These are phyloP conservation scores for Didymella lethalis DNA, from an alignment of 2,329 filamentous ascomycete species.

Conservation along the genomic window DNA sequence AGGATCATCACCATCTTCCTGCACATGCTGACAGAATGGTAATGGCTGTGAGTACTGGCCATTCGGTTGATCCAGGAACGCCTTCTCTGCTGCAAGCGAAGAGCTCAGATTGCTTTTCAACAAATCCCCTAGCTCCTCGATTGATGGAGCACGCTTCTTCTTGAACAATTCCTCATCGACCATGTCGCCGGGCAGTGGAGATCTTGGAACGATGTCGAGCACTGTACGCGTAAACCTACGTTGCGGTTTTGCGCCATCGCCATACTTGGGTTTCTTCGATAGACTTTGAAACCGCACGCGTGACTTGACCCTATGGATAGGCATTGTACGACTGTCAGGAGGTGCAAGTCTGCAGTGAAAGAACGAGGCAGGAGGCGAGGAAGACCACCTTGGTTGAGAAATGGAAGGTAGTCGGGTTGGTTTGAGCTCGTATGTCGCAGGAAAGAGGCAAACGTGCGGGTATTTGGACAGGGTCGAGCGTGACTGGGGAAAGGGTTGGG, in stretches of 20 bases:
- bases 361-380: not conserved
- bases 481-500: not conserved
- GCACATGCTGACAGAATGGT: not conserved
- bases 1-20: slow-evolving; percentile 3
- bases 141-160: slow-evolving; percentile 14
- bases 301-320: not conserved
- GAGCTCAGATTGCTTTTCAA: slow-evolving; percentile 11
- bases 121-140: not conserved
- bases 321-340: slow-evolving; percentile 2
- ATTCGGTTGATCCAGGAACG: not conserved
- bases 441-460: not conserved
- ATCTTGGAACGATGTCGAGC: not conserved
- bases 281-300: not conserved
- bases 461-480: not conserved
- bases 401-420: not conserved
- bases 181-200: not conserved
- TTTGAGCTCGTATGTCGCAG: not conserved
- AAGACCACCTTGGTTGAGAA: not conserved
- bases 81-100: slow-evolving; percentile 1
- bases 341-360: not conserved
- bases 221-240: not conserved
- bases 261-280: not conserved
- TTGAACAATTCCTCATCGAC: not conserved
- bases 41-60: not conserved
- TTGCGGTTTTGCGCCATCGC: not conserved